Evolutionary conservation across 805 yeast genomes (phyloP).

Genomic region (Kazachstania bromeliacearum): DNA sequence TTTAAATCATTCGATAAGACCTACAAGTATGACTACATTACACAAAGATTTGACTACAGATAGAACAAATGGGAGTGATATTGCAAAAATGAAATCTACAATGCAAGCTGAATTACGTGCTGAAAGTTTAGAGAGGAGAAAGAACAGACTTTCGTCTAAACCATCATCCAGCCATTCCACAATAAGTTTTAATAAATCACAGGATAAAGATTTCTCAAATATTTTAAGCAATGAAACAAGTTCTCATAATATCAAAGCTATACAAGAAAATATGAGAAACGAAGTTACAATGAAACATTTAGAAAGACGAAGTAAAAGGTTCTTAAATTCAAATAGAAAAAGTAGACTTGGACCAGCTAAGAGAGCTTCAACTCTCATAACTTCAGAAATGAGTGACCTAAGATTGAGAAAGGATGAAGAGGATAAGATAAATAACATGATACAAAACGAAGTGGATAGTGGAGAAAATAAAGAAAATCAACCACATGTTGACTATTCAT

Average conservation of each 20-base stretch:
- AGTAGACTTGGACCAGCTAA: constrained; percentile 27
- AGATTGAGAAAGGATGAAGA: neutral
- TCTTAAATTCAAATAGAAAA: constrained; percentile 19
- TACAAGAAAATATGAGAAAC: constrained; percentile 22
- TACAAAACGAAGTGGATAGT: neutral
- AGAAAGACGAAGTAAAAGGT: constrained; percentile 21
- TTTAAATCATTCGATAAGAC: constrained; percentile 4
- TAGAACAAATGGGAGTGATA: neutral
- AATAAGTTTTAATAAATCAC: neutral
- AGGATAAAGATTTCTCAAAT: neutral
- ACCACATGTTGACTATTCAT: constrained; percentile 9
- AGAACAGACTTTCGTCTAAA: constrained; percentile 1
- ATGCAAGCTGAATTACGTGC: neutral
- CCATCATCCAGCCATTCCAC: constrained; percentile 2
- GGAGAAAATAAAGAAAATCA: neutral
- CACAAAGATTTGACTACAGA: constrained; percentile 2
- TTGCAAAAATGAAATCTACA: constrained; percentile 3
- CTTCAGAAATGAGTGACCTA: neutral
- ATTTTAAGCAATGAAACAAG: constrained; percentile 2
- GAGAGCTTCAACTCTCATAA: constrained; percentile 14
- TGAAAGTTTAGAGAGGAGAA: constrained; percentile 2
- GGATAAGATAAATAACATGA: neutral
- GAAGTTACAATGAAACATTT: constrained; percentile 18
- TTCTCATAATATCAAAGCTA: constrained; percentile 8
- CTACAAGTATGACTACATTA: constrained; percentile 5